A percentile compares a stretch with the other conserved stretches of the same genome.
Conservation (phyloP, 2,329 filamentous ascomycete species). For the Pseudogymnoascus sp. region DNA sequence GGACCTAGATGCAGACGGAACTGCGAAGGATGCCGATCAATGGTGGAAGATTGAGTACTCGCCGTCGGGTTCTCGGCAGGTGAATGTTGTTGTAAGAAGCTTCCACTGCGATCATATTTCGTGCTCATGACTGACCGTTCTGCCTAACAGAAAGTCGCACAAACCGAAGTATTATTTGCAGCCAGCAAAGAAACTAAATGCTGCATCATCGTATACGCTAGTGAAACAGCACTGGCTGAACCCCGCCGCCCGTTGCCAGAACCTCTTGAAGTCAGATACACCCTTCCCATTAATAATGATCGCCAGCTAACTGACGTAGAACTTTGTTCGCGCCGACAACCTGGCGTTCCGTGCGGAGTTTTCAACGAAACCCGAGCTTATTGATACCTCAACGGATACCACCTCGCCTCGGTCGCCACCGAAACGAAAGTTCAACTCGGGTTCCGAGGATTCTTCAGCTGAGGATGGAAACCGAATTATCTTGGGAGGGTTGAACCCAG, state of each 20-base stretch:
- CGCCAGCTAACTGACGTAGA: constrained; percentile 25
- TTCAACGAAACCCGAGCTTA: neutral
- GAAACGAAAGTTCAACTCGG: constrained; percentile 5
- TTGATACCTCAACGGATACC: neutral
- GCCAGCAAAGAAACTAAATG: constrained; percentile 41
- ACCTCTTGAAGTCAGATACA: constrained; percentile 28
- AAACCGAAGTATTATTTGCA: constrained; percentile 37
- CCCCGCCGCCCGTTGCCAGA: constrained; percentile 31
- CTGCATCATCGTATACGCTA: constrained; percentile 45
- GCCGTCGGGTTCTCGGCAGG: constrained; percentile 32
- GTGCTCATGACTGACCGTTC: neutral
- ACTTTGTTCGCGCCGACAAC: constrained; percentile 44
- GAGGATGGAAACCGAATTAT: neutral
- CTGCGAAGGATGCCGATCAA: constrained; percentile 32
- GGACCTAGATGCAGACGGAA: constrained; percentile 25
- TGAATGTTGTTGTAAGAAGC: constrained; percentile 40
- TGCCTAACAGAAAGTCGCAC: constrained; percentile 37
- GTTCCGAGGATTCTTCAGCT: neutral
- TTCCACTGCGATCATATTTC: neutral
- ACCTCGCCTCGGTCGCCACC: neutral
- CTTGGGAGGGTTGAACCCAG: neutral
- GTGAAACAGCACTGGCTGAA: constrained; percentile 37
- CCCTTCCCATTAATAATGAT: neutral
- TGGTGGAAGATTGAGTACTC: constrained; percentile 47
- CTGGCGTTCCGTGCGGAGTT: constrained; percentile 43